Conservation (phyloP, 208 protist species). For the Lotmaria passim region DNA sequence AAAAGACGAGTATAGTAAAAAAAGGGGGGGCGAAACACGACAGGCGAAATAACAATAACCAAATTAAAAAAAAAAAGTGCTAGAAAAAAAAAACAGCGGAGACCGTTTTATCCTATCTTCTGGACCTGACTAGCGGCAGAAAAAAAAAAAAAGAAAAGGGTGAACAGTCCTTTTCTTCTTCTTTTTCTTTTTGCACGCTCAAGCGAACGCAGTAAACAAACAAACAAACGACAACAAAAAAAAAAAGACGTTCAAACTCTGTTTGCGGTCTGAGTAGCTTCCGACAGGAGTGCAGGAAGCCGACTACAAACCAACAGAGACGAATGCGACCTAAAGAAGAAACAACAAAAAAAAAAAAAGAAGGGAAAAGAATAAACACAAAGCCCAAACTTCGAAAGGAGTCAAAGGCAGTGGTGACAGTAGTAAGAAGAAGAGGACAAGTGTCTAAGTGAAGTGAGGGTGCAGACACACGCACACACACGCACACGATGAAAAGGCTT, state of each 20-base stretch:
- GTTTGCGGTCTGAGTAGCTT: no score
- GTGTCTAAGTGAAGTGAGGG: not conserved
- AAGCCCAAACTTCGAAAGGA: no score
- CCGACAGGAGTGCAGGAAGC: no score
- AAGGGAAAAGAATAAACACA: no score
- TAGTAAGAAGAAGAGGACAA: not conserved
- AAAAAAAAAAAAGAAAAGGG: slow-evolving; percentile 4
- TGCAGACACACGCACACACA: slow-evolving; percentile 6
- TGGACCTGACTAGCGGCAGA: not conserved
- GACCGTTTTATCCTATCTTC: not conserved
- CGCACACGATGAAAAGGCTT: not conserved
- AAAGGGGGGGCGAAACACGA: no score
- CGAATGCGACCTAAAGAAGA: not conserved
- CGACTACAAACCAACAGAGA: no score
- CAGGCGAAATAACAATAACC: no score
- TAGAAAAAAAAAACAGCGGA: no score
- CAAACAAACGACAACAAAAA: not conserved
- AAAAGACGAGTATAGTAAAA: no score
- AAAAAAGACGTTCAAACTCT: slow-evolving; percentile 7
- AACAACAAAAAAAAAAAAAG: not conserved
- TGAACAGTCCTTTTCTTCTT: slow-evolving; percentile 1
- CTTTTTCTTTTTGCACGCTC: not conserved
- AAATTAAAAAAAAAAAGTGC: slow-evolving; percentile 18
- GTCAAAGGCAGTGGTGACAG: no score
- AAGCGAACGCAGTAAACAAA: no score